Evolutionary conservation across 495 filamentous ascomycete species (phyloP), one percentile per base, ranked within the genome.

Genomic region (Cercophora samala): DNA sequence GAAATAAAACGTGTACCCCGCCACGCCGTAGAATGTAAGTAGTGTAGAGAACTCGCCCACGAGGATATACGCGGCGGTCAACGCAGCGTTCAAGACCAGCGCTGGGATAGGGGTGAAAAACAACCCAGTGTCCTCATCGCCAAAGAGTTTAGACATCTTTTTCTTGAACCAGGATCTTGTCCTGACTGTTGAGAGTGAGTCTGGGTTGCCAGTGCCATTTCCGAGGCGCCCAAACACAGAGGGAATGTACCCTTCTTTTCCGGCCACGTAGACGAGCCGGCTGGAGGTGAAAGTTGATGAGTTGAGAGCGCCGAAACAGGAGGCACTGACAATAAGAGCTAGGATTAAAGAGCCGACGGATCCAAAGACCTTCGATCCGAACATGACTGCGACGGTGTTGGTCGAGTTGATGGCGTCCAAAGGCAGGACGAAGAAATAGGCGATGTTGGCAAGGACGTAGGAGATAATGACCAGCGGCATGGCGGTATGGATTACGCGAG

Each of bases 1-100:
- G 78, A 99, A 99, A 79, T 99, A 99, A 75, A 98, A 98, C 0
- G 89, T 91, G 75, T 98, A 99, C 6, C 93, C 93, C 3, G 93
- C 95, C 0, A 99, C 95, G 29, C 96, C 95, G 79, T 97, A 97
- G 78, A 99, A 99, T 5, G 93, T 97, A 60, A 97, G 81, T 1
- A 99, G 86, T 4, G 94, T 97, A 23, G 86, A 83, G 75, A 99
- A 99, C 72, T 96, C 92, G 75, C 95, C 96, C 29, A 95, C 86
- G 11, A 89, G 67, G 64, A 97, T 87, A 75, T 98, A 99, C 18
- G 82, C 76, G 23, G 86, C 77, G 2, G 91, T 94, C 2, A 99
- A 77, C 1, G 74, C 64, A 46, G 85, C 83, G 75, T 97, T 98
- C 69, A 98, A 85, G 1, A 88, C 76, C 80, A 97, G 91, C 5